Evolutionary conservation across 2,329 filamentous ascomycete species (phyloP).

Genomic region (Diaporthe eres): DNA sequence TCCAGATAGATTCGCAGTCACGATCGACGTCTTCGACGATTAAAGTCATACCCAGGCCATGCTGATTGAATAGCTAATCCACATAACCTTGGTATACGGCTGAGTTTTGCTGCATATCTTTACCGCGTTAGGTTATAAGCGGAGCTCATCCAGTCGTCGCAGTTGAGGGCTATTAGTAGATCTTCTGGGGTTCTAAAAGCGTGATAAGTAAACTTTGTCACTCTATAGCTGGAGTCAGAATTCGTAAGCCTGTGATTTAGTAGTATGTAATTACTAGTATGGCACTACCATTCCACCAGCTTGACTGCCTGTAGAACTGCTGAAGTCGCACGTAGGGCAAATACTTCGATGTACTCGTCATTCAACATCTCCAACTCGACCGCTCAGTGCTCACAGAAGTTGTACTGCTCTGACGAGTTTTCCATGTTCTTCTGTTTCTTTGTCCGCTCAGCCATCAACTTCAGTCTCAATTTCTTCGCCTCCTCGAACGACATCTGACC

Average conservation of each 20-base stretch:
- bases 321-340: not conserved
- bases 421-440: not conserved
- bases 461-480: slow-evolving; percentile 37
- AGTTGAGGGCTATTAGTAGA: not conserved
- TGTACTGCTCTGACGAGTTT: not conserved
- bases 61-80: too few relatives aligned
- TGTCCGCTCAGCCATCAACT: slow-evolving; percentile 41
- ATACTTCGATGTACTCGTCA: not conserved
- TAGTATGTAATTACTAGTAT: too few relatives aligned
- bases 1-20: not conserved
- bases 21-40: not conserved
- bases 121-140: not conserved
- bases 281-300: too few relatives aligned
- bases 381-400: slow-evolving; percentile 41
- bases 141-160: not conserved
- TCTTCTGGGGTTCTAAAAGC: not conserved
- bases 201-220: not conserved
- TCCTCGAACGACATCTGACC: slow-evolving; percentile 41
- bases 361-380: not conserved
- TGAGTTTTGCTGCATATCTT: not conserved
- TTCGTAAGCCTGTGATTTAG: too few relatives aligned
- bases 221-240: not conserved
- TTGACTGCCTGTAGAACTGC: not conserved
- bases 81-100: too few relatives aligned
- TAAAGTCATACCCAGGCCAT: not conserved